Conservation (phyloP, 1,284 basidiomycete genomes). For the Hortiboletus rubellus region DNA sequence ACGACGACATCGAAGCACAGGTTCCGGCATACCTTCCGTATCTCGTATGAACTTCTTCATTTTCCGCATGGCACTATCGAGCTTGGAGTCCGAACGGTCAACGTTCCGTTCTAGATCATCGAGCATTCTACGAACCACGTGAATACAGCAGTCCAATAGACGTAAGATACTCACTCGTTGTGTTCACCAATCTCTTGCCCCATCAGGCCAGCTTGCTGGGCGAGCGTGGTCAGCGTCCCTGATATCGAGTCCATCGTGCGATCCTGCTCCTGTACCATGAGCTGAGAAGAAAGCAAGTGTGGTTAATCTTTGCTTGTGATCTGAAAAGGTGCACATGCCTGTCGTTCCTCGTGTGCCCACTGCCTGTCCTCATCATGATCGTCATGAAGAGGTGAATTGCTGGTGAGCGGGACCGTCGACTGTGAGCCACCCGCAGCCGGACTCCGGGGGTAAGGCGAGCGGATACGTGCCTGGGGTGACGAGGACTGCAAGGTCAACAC, state of each 20-base stretch:
- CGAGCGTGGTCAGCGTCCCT: conserved; percentile 77
- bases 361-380: conserved; percentile 64
- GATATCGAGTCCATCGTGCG: conserved; percentile 81
- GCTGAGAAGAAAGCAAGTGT: conserved; percentile 41
- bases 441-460: conserved; percentile 16
- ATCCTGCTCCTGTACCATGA: conserved; percentile 86
- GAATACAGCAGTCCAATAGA: neutral
- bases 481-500: conserved; percentile 1
- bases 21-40: conserved; percentile 63
- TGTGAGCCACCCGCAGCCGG: conserved; percentile 12
- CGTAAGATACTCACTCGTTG: conserved; percentile 62
- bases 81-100: conserved; percentile 70
- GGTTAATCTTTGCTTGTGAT: neutral
- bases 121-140: conserved; percentile 63
- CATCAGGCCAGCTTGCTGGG: conserved; percentile 88
- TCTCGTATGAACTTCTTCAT: conserved; percentile 82
- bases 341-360: conserved; percentile 84
- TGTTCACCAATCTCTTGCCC: conserved; percentile 87
- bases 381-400: conserved; percentile 24
- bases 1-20: neutral
- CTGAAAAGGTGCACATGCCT: conserved; percentile 45
- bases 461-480: conserved; percentile 10
- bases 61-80: conserved; percentile 66
- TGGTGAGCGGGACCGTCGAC: conserved; percentile 6
- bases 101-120: conserved; percentile 78